Evolutionary conservation across 371 early-diverging fungal genomes (phyloP), one percentile per base, ranked within the genome.

Genomic region (Haplosporangium sp.): DNA sequence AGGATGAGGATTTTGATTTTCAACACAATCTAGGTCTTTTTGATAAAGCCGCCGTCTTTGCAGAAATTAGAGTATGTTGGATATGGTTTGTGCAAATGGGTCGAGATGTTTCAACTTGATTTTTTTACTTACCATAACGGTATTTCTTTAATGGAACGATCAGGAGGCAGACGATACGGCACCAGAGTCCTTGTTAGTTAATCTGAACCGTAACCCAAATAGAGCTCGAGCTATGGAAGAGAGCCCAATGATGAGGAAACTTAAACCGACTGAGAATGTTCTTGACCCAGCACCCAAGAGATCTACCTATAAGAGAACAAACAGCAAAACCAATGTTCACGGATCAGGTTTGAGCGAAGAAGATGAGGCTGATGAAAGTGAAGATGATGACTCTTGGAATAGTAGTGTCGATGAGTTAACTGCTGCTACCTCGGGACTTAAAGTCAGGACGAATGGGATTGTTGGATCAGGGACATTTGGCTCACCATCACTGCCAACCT

Each of bases 41-140:
- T 88, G 90, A 96, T 72, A 96, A 96, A 85, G 86, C 86, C 35
- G 88, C 88, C 55, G 90, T 94, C 60, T 96, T 94, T 91, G 94
- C 89, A 17, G 92, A 95, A 74, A 94, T 96, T 47, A 85, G 92
- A 72, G 90, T 87, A 87, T 39, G 35, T 48, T 53, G 50, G 17
- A 42, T 61, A 9, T 57, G 63, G 15, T 19, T 11, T 4, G 34
- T 48, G 27, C 27, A 27, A 15, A 44, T 15, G 47, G 47, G 19
- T 38, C n/a, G 39, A 7, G 9, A 60, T 17, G 17, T 5, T 48
- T 15, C 13, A 13, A 17, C 5, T n/a, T 5, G 5, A 17, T 17
- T 39, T 27, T 27, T 27, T 59, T 59, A 39, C 13, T 20, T 4
- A 59, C 59, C 9, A 8, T 0, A 4, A 2, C 15, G 44, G 8